Conservation (phyloP, 2,329 filamentous ascomycete species). For the Xylariaceae sp. region DNA sequence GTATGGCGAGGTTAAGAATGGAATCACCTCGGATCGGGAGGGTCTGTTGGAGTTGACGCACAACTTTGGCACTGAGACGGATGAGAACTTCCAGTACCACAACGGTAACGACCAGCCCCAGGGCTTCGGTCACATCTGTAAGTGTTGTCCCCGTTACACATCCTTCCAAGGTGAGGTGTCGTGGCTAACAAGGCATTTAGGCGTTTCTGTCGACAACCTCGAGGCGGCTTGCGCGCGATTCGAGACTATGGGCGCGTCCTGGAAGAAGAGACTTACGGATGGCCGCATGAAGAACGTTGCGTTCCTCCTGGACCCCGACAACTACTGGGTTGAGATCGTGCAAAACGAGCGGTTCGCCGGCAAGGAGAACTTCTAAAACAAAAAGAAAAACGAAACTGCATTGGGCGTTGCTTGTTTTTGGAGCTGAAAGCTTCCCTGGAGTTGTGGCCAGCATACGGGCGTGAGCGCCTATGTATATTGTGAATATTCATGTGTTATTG, state of each 20-base stretch:
- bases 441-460: too few species aligned
- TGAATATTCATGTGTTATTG: too few species aligned
- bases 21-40: conserved; percentile 63
- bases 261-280: conserved; percentile 94
- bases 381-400: too few species aligned
- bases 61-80: conserved; percentile 79
- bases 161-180: neutral
- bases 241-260: conserved; percentile 73
- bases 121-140: conserved; percentile 90
- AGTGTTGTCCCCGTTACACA: conserved; percentile 31
- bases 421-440: too few species aligned
- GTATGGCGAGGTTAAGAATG: conserved; percentile 48
- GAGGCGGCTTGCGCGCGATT: conserved; percentile 82
- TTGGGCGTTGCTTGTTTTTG: too few species aligned
- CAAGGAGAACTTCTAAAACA: conserved; percentile 46
- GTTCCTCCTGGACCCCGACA: conserved; percentile 80
- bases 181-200: conserved; percentile 35
- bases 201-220: conserved; percentile 79
- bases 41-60: conserved; percentile 87
- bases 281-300: conserved; percentile 91
- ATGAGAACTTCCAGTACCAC: conserved; percentile 79
- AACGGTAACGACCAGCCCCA: conserved; percentile 88
- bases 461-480: too few species aligned
- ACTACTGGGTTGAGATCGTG: conserved; percentile 50
- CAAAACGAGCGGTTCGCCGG: conserved; percentile 68